Evolutionary conservation across 2,329 filamentous ascomycete species (phyloP).

Genomic region (Akanthomyces muscarius): DNA sequence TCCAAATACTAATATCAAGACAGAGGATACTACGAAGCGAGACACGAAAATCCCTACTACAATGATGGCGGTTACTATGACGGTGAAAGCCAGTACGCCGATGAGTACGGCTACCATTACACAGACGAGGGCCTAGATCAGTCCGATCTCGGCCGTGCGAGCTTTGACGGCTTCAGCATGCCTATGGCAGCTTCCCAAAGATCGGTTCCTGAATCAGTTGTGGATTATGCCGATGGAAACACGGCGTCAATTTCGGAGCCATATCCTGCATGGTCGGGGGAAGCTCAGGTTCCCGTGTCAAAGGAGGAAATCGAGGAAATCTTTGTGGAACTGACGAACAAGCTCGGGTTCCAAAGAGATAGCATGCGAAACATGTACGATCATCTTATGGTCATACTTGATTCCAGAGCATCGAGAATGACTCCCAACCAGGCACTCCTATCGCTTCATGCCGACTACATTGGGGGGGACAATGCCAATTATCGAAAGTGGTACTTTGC

Average conservation of each 20-base stretch:
- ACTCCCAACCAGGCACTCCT: slow-evolving; percentile 94
- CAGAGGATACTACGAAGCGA: slow-evolving; percentile 87
- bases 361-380: slow-evolving; percentile 99
- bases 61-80: slow-evolving; percentile 91
- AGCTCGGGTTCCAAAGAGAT: slow-evolving; percentile 97
- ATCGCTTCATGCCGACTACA: slow-evolving; percentile 95
- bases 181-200: slow-evolving; percentile 88
- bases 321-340: slow-evolving; percentile 88
- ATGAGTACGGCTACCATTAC: slow-evolving; percentile 42
- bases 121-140: slow-evolving; percentile 71
- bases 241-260: slow-evolving; percentile 89
- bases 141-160: slow-evolving; percentile 28
- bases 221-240: slow-evolving; percentile 91
- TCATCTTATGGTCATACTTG: slow-evolving; percentile 92
- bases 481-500: slow-evolving; percentile 99
- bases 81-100: slow-evolving; percentile 55
- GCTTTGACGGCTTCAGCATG: slow-evolving; percentile 67
- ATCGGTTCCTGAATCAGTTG: slow-evolving; percentile 84
- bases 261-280: slow-evolving; percentile 95
- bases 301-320: slow-evolving; percentile 99
- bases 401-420: slow-evolving; percentile 96
- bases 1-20: slow-evolving; percentile 66
- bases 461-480: slow-evolving; percentile 97
- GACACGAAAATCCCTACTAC: slow-evolving; percentile 74
- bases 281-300: slow-evolving; percentile 83